Base-by-base conservation (phyloP, 2,329 filamentous ascomycete species). In the Ramularia collo-cygni region DNA sequence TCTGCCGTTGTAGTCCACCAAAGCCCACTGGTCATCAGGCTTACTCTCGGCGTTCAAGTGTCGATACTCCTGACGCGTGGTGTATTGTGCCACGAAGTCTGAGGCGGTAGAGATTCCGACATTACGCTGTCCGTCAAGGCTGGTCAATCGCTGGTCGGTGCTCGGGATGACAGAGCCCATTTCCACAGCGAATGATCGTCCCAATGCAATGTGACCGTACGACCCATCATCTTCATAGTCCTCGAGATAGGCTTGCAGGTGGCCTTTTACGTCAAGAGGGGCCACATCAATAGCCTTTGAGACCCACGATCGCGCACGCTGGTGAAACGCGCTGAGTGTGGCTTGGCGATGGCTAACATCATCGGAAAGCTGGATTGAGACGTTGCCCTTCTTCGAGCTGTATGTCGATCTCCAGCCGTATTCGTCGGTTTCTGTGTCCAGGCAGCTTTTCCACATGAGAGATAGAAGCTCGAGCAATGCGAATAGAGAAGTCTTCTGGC, bases 21-120 rank as follows among this genome's bases (percentile, higher is more conserved):
- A 35, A 13, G 53, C 49, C 55, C 56, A 60, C 10, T 55, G 51
- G 9, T 56, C 50, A 12, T 58, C 56, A 5, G 26, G 30, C 4
- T 44, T 32, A 12, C 43, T 30, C 29, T 45, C 67, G 2, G 79
- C 76, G 59, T 95, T 87, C 8, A 87, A 79, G 57, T 90, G 90
- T 41, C 89, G 81, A 62, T 98, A 98, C 58, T 95, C 89, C 60
- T 98, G 93, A 27, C 92, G 83, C 17, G 88, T 93, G 3, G 90
- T 96, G 61, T 98, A 98, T 58, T 98, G 90, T 2, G 92, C 88
- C 58, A 98, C 79, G 55, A 98, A 95, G 60, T 96, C 90, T 2
- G 92, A 96, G 1, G 86, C 88, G 8, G 89, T 88, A 60, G 96
- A 95, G 60, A 95, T 82, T 47, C 78, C 78, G 38, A 78, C 77